Base-by-base conservation (phyloP, 164 flowering plant species). In the Vitis vinifera region DNA sequence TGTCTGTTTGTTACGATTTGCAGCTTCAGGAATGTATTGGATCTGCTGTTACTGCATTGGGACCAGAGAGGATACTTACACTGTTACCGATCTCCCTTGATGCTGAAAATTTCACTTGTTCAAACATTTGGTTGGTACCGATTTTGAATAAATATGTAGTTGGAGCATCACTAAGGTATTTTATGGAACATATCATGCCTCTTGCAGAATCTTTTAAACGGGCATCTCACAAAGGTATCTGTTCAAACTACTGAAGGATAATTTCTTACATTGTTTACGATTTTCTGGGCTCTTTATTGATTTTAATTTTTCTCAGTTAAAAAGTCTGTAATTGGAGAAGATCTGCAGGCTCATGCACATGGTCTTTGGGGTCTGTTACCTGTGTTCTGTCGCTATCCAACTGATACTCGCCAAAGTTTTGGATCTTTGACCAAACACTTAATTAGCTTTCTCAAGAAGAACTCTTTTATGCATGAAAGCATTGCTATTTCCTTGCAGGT, bases 121-220 rank as follows among this genome's bases (percentile, higher is more conserved):
- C 86, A 59, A 95, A 95, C 64, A 44, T 70, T 48, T 95, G 99
- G 99, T 71, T 95, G 79, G 61, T 95, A 65, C 97, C 99, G n/a
- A 82, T 95, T 66, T 76, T 95, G 55, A 87, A 82, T 66, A 78
- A 79, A 50, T 80, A 87, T 80, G 82, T 85, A 19, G 74, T 78
- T 78, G 93, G 96, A 72, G 83, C 98, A 75, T 87, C 97, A 19
- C 76, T 95, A 8, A 79, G 77, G 53, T 90, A 76, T 69, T 95
- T 83, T 69, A 72, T 93, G 82, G 88, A 90, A 63, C 81, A 88
- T 71, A 82, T 95, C 68, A 81, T 88, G 63, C 93, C 98, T 48
- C 92, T 93, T 55, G 92, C 93, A 63, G 72, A 89, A 73, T 83
- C 92, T 23, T 76, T 93, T 60, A 72, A 79, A 69, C 71, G 53